Conservation (phyloP, 2,329 filamentous ascomycete genomes). For the Colletotrichum acutatum region DNA sequence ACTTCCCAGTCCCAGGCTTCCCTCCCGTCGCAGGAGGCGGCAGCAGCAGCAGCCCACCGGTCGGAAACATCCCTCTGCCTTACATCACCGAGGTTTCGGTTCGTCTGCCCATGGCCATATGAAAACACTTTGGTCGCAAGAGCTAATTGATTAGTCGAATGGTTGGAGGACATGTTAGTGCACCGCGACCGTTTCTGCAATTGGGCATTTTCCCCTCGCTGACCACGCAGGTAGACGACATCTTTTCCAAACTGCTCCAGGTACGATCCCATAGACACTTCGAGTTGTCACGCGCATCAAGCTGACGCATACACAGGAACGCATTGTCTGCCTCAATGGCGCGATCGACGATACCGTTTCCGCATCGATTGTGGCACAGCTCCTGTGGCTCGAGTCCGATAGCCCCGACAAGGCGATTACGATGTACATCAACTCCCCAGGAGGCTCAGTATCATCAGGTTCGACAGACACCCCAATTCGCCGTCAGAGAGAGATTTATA, state of each 20-base stretch:
- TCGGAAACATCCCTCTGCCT: constrained; percentile 63
- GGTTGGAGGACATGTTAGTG: constrained; percentile 82
- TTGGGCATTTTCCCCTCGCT: constrained; percentile 38
- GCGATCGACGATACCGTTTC: constrained; percentile 90
- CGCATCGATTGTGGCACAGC: constrained; percentile 93
- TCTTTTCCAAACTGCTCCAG: constrained; percentile 83
- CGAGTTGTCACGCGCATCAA: constrained; percentile 25
- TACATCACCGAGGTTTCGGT: constrained; percentile 69
- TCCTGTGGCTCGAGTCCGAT: constrained; percentile 98
- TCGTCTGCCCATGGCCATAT: constrained; percentile 38
- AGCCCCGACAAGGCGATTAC: constrained; percentile 94
- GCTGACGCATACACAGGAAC: constrained; percentile 71
- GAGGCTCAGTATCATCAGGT: constrained; percentile 85
- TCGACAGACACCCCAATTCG: constrained; percentile 12
- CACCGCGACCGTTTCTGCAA: constrained; percentile 3
- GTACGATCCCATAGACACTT: constrained; percentile 51
- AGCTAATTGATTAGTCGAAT: constrained; percentile 67
- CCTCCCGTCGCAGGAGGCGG: constrained; percentile 36
- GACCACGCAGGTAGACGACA: constrained; percentile 70
- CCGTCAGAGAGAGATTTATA: not conserved
- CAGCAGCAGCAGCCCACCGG: constrained; percentile 34
- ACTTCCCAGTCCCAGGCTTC: constrained; percentile 47
- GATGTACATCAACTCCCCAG: constrained; percentile 97
- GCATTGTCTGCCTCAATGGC: constrained; percentile 94
- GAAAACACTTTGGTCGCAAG: not conserved